Conservation (phyloP, 257 asterid species). For the Solanum peruvianum region DNA sequence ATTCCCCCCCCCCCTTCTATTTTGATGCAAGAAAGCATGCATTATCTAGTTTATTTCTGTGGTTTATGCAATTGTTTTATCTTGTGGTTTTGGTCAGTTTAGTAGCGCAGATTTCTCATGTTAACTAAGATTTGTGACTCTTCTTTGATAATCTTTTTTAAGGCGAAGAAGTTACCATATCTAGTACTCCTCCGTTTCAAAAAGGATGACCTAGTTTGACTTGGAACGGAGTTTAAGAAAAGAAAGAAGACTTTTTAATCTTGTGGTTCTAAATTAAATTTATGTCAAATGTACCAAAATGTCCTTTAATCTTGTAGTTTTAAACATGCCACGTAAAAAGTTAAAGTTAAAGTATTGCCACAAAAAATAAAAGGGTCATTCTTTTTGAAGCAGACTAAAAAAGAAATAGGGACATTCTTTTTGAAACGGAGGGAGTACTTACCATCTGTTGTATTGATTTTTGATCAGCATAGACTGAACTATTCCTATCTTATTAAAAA, state of each 20-base stretch:
- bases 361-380: no score
- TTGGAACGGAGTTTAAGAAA: no score
- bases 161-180: not conserved
- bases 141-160: not conserved
- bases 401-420: no score
- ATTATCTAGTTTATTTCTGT: not conserved
- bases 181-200: not conserved
- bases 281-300: no score
- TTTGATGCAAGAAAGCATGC: not conserved
- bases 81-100: not conserved
- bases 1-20: not conserved
- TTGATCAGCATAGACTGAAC: not conserved
- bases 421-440: not conserved
- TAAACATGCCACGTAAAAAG: no score
- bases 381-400: no score
- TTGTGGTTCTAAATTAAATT: no score
- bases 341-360: no score
- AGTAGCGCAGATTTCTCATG: not conserved
- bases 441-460: not conserved
- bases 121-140: not conserved
- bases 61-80: not conserved
- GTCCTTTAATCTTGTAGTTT: no score
- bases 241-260: no score
- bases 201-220: no score
- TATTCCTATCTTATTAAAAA: not conserved